Evolutionary conservation across 2,329 filamentous ascomycete species (phyloP).

Genomic region (Trichoderma sp.): DNA sequence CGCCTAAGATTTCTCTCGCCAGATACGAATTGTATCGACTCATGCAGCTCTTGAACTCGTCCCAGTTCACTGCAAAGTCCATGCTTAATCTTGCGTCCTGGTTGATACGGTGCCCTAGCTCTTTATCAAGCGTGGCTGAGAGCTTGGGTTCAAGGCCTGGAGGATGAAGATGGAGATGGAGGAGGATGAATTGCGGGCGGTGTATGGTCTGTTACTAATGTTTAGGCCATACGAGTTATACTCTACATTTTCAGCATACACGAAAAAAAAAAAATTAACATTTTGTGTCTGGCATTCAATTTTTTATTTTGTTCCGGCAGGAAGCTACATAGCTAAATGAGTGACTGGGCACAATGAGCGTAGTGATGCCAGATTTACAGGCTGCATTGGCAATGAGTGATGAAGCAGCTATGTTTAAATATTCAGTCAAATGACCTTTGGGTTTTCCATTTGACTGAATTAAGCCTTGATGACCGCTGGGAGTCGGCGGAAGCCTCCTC

Average conservation of each 20-base stretch:
- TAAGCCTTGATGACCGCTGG: constrained; percentile 16
- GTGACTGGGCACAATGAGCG: constrained; percentile 12
- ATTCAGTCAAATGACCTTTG: not conserved
- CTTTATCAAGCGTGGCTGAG: no score
- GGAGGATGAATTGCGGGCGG: not conserved
- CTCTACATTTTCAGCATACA: not conserved
- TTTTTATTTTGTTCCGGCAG: not conserved
- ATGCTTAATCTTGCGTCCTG: not conserved
- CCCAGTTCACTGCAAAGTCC: no score
- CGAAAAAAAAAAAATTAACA: no score
- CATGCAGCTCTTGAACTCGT: no score
- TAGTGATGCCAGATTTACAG: constrained; percentile 11
- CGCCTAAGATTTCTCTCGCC: no score
- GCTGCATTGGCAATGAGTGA: constrained; percentile 4
- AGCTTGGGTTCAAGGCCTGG: not conserved
- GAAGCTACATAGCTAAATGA: constrained; percentile 15
- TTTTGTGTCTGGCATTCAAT: not conserved
- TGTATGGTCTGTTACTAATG: not conserved
- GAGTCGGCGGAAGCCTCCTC: constrained; percentile 63
- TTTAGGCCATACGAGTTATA: not conserved
- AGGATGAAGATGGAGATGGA: not conserved
- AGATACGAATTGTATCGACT: no score
- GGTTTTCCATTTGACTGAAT: not conserved
- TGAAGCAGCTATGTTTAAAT: not conserved
- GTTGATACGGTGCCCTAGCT: no score